These are phyloP conservation scores for Coccomyxa sp. DNA, from an alignment of 139 green algal species.

Conservation along the genomic window DNA sequence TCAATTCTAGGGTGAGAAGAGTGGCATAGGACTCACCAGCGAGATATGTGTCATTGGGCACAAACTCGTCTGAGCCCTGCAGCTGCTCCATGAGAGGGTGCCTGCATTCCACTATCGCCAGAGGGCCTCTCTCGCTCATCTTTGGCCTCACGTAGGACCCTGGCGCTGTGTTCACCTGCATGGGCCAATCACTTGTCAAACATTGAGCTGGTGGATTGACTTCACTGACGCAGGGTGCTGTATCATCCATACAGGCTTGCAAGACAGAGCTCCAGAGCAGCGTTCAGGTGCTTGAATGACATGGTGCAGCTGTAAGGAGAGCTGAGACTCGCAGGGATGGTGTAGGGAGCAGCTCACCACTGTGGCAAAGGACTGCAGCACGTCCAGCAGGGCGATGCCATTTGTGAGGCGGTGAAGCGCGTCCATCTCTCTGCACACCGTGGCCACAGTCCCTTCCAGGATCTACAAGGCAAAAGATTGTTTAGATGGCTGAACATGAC, in stretches of 20 bases:
- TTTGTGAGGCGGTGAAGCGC: conserved; percentile 74
- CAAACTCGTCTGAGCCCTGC: not conserved
- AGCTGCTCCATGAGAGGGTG: conserved; percentile 37
- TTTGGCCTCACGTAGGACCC: conserved; percentile 33
- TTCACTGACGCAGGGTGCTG: too few species aligned
- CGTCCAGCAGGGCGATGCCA: conserved; percentile 73
- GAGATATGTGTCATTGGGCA: conserved; percentile 71
- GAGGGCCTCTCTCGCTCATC: conserved; percentile 22
- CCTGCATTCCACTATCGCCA: conserved; percentile 50
- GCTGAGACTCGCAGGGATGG: too few species aligned
- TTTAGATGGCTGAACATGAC: too few species aligned
- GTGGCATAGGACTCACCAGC: not conserved
- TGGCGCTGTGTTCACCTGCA: too few species aligned
- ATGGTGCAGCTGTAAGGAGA: too few species aligned
- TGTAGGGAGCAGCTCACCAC: too few species aligned
- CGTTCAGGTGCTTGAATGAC: not conserved
- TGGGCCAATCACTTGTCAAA: too few species aligned
- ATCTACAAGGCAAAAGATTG: conserved; percentile 45
- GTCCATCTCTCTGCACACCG: conserved; percentile 40
- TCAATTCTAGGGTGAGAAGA: not conserved
- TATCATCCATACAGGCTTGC: not conserved
- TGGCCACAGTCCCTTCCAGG: conserved; percentile 51
- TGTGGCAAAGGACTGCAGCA: conserved; percentile 64
- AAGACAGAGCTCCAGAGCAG: not conserved
- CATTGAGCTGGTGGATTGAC: too few species aligned